Evolutionary conservation across 805 yeast species (phyloP).

Genomic region (Cyberlindnera veronae): DNA sequence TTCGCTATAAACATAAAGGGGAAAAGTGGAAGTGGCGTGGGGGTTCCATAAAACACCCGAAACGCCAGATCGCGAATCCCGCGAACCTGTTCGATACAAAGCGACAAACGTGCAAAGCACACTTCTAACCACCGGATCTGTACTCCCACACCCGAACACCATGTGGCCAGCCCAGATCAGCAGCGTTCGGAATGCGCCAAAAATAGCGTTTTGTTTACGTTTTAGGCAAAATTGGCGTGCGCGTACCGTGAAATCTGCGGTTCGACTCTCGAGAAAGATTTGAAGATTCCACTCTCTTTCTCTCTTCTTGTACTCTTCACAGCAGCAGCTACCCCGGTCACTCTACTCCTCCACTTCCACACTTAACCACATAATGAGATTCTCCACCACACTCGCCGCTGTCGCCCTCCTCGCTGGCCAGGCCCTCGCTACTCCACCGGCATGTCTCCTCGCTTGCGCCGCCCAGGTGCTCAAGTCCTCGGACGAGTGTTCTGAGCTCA

Average conservation of each 20-base stretch:
- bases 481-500: constrained; percentile 53
- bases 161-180: background rate
- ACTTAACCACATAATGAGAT: constrained; percentile 5
- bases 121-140: background rate
- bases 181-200: constrained; percentile 5
- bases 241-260: constrained; percentile 4
- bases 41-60: too few relatives aligned
- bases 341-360: background rate
- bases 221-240: constrained; percentile 7
- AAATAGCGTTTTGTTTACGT: constrained; percentile 12
- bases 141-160: constrained; percentile 4
- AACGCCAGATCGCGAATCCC: too few relatives aligned
- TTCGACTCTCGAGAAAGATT: background rate
- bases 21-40: too few relatives aligned
- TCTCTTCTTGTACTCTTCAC: background rate
- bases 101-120: too few relatives aligned
- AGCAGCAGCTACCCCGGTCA: background rate
- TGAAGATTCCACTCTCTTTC: background rate
- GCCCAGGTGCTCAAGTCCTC: constrained; percentile 57
- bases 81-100: too few relatives aligned
- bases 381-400: constrained; percentile 11
- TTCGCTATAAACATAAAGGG: too few relatives aligned
- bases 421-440: constrained; percentile 73
- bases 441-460: constrained; percentile 88
- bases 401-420: constrained; percentile 18